A percentile compares a stretch with the other conserved stretches of the same genome.
Evolutionary conservation across 129 eudicot genomes (phyloP).

Genomic region (Saposhnikovia divaricata): DNA sequence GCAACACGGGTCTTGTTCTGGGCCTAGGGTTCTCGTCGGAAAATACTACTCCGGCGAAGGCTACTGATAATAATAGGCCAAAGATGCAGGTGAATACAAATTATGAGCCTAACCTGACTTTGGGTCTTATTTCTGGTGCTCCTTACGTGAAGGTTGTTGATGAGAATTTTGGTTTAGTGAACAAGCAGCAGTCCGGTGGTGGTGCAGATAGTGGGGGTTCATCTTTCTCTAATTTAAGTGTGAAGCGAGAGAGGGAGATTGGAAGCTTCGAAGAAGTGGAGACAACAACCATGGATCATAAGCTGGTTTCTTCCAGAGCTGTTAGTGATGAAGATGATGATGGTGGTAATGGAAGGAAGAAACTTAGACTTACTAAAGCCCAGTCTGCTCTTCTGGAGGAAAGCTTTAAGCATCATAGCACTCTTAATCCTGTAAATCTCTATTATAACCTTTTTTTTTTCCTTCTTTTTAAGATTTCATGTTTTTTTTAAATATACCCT

Average conservation of each 20-base stretch:
- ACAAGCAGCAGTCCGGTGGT: slow-evolving; percentile 5
- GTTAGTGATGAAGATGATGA: slow-evolving; percentile 61
- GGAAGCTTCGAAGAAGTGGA: slow-evolving; percentile 55
- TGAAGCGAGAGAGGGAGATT: slow-evolving; percentile 72
- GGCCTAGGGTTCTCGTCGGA: slow-evolving; percentile 54
- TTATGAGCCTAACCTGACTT: slow-evolving; percentile 61
- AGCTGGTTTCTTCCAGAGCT: slow-evolving; percentile 1
- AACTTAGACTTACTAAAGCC: slow-evolving; percentile 86
- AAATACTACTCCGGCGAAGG: slow-evolving; percentile 16
- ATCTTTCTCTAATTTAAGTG: slow-evolving; percentile 59
- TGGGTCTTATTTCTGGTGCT: slow-evolving; percentile 48
- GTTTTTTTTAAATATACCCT: neutral
- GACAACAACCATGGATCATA: slow-evolving; percentile 7
- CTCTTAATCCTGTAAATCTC: slow-evolving; percentile 78
- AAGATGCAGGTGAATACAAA: slow-evolving; percentile 11
- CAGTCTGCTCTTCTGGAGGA: slow-evolving; percentile 90
- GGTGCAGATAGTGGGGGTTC: slow-evolving; percentile 62
- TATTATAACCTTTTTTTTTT: neutral
- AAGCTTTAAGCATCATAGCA: slow-evolving; percentile 83
- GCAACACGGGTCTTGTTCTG: slow-evolving; percentile 41
- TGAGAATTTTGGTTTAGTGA: neutral
- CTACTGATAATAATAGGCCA: neutral
- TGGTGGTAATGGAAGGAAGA: slow-evolving; percentile 57
- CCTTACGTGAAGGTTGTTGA: slow-evolving; percentile 9
- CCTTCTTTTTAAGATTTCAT: no score